These are phyloP conservation scores for Eucalyptus grandis DNA, from an alignment of 345 rosid genomes.

Conservation along the genomic window DNA sequence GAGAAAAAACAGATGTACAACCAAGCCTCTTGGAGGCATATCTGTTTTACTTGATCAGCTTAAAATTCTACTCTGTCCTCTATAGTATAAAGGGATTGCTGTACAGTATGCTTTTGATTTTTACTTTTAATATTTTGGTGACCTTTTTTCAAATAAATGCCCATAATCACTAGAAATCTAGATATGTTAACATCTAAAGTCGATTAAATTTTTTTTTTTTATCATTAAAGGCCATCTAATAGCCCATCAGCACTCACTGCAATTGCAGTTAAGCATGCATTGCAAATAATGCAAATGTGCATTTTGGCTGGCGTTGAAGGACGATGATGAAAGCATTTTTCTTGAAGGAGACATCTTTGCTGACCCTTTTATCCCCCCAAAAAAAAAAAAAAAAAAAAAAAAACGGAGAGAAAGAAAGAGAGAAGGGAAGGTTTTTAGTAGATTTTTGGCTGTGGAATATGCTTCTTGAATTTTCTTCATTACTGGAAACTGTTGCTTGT, in stretches of 20 bases:
- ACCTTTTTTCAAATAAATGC: too few species aligned
- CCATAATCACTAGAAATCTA: background rate
- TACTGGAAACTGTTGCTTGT: background rate
- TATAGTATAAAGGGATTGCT: background rate
- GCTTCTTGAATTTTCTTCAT: background rate
- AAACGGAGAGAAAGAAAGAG: too few species aligned
- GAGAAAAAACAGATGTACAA: background rate
- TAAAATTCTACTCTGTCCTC: background rate
- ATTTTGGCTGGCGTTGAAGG: background rate
- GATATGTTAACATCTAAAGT: background rate
- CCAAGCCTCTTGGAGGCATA: background rate
- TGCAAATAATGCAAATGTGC: background rate
- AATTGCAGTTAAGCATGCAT: background rate
- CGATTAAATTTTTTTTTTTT: background rate
- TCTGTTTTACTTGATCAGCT: background rate
- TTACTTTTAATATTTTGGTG: background rate
- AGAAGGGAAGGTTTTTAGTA: background rate
- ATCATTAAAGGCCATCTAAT: background rate
- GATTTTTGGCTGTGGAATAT: background rate
- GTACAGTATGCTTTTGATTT: background rate
- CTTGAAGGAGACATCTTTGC: too few species aligned
- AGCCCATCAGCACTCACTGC: background rate
- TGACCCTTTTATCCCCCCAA: too few species aligned
- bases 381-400: rapidly evolving
- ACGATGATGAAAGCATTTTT: too few species aligned